Conservation (phyloP, 2,329 filamentous ascomycete genomes). For the Dryadomyces sulphureus region DNA sequence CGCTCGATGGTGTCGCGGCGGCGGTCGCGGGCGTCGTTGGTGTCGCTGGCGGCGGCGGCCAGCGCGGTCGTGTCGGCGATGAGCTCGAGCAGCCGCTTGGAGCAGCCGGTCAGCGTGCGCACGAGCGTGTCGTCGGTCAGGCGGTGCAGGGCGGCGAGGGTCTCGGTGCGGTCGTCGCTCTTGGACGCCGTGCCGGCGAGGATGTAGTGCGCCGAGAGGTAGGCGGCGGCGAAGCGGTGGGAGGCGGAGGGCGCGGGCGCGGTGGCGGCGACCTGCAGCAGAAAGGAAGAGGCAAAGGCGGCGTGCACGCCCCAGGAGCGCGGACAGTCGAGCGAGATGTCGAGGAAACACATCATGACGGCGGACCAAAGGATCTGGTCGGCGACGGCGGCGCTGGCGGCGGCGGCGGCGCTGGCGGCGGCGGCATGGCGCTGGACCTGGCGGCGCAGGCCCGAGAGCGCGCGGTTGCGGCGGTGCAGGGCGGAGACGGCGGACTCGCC, state of each 20-base stretch:
- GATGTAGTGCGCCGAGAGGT: constrained; percentile 11
- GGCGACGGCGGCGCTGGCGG: not conserved
- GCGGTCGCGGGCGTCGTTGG: not conserved
- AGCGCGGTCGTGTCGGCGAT: constrained; percentile 7
- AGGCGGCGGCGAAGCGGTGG: constrained; percentile 14
- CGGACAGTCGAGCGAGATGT: constrained; percentile 3
- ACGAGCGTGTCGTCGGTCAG: not conserved
- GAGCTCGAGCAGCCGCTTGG: not conserved
- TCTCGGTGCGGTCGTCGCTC: not conserved
- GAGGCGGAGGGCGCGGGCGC: not conserved
- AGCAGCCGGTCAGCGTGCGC: not conserved
- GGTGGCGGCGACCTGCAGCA: not conserved
- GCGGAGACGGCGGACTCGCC: constrained; percentile 2
- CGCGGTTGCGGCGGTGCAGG: not conserved
- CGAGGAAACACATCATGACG: constrained; percentile 5
- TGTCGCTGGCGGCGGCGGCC: not conserved
- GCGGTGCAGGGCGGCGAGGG: not conserved
- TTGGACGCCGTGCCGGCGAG: constrained; percentile 9
- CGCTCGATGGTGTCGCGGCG: constrained; percentile 7
- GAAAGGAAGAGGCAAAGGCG: not conserved
- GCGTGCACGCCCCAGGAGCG: constrained; percentile 2
- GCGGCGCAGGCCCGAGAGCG: not conserved
- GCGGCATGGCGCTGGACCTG: not conserved
- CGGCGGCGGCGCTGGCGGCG: no score
- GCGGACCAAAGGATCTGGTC: constrained; percentile 5